Evolutionary conservation across 225 moss, liverwort and hornwort species (phyloP).

Genomic region (Straminergon stramineum): DNA sequence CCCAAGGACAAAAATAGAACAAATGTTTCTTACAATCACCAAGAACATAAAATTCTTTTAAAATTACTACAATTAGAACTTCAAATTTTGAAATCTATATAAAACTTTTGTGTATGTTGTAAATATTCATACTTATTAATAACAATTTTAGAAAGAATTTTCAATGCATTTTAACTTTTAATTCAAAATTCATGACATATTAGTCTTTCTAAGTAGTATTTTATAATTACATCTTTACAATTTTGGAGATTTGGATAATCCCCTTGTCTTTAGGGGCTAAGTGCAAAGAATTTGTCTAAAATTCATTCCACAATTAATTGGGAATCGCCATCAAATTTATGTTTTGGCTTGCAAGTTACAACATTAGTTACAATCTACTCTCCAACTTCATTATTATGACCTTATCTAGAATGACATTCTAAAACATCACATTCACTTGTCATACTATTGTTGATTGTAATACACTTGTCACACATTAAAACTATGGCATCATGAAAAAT

Average conservation of each 20-base stretch:
- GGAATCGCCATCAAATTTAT: background rate
- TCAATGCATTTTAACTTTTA: too few species aligned
- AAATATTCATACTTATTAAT: too few species aligned
- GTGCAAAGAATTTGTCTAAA: background rate
- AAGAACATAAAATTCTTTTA: too few species aligned
- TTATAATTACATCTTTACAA: background rate
- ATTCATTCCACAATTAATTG: background rate
- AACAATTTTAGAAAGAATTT: background rate
- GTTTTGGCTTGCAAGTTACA: background rate
- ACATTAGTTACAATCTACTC: background rate
- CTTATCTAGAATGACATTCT: background rate
- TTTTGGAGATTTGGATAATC: background rate
- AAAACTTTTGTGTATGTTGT: background rate
- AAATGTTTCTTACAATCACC: too few species aligned
- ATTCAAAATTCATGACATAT: background rate
- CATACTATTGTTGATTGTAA: background rate
- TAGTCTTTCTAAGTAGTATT: background rate
- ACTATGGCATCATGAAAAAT: background rate
- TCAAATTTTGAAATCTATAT: rapidly evolving
- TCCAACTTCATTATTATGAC: background rate
- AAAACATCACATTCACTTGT: background rate
- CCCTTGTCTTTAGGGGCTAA: too few species aligned
- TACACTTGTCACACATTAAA: background rate
- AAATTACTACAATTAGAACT: background rate
- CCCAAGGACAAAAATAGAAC: too few species aligned